Percentiles rank a stretch among this genome's conserved stretches.
Evolutionary conservation across 2,329 filamentous ascomycete species (phyloP).

Genomic region (Leptodontidium sp.): DNA sequence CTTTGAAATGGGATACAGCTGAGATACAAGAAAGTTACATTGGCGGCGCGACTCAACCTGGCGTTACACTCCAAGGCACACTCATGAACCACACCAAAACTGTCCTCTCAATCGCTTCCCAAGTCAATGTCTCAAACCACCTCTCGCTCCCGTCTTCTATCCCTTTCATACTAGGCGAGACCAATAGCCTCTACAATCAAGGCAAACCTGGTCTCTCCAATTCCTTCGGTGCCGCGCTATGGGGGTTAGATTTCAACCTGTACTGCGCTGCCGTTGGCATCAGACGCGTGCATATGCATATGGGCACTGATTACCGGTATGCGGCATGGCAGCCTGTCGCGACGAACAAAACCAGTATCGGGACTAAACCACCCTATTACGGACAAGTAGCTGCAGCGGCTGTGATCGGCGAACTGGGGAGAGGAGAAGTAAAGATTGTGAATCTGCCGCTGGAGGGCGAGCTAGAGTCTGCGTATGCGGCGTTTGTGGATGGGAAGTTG

Average conservation of each 20-base stretch:
- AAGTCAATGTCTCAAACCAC: slow-evolving; percentile 35
- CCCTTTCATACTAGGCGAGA: slow-evolving; percentile 51
- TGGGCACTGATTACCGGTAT: slow-evolving; percentile 70
- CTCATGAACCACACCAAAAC: slow-evolving; percentile 70
- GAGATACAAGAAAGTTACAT: slow-evolving; percentile 61
- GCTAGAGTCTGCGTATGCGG: slow-evolving; percentile 62
- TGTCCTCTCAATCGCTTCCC: slow-evolving; percentile 55
- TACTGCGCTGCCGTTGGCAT: slow-evolving; percentile 64
- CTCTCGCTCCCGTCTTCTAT: slow-evolving; percentile 48
- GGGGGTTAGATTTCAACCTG: slow-evolving; percentile 69
- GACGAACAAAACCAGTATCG: slow-evolving; percentile 57
- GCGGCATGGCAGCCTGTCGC: slow-evolving; percentile 66
- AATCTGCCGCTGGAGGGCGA: slow-evolving; percentile 52
- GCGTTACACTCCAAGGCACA: slow-evolving; percentile 67
- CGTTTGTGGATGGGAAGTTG: slow-evolving; percentile 56
- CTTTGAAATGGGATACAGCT: neutral
- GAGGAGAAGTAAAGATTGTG: slow-evolving; percentile 53
- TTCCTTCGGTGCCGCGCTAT: slow-evolving; percentile 71
- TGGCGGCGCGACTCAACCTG: slow-evolving; percentile 63
- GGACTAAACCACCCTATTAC: slow-evolving; percentile 71
- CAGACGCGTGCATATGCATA: slow-evolving; percentile 68
- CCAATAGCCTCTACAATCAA: slow-evolving; percentile 69
- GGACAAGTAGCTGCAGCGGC: slow-evolving; percentile 66
- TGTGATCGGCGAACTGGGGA: slow-evolving; percentile 56
- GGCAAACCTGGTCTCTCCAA: slow-evolving; percentile 68